A percentile compares a stretch with the other conserved stretches of the same genome.
These are phyloP conservation scores for Amylostereum areolatum DNA, from an alignment of 1,284 basidiomycete genomes.

Conservation along the genomic window DNA sequence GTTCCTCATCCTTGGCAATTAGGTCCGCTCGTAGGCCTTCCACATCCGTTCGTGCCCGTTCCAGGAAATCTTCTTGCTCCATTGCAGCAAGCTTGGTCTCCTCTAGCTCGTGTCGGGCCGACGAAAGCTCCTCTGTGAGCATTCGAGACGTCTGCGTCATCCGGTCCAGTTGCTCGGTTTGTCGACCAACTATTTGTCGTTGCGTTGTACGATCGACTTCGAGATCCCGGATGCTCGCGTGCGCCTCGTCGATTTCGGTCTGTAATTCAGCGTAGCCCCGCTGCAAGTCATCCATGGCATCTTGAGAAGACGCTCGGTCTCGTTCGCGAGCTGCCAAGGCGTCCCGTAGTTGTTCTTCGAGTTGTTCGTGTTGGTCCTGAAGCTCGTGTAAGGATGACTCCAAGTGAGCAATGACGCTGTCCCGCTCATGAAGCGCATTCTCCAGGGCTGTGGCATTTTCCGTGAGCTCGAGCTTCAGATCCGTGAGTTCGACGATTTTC, in stretches of 20 bases:
- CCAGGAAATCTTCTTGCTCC: constrained; percentile 58
- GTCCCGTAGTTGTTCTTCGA: constrained; percentile 37
- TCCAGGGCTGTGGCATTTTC: constrained; percentile 57
- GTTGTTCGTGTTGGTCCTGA: constrained; percentile 41
- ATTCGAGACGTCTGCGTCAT: constrained; percentile 36
- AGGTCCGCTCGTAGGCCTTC: constrained; percentile 59
- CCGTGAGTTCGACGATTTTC: constrained; percentile 74
- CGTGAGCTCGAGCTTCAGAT: constrained; percentile 57
- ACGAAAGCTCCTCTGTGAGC: constrained; percentile 45
- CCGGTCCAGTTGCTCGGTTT: constrained; percentile 46
- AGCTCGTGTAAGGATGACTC: constrained; percentile 52
- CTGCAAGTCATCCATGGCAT: constrained; percentile 52
- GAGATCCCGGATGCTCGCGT: constrained; percentile 43
- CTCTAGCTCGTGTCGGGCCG: constrained; percentile 43
- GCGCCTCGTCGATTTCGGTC: constrained; percentile 49
- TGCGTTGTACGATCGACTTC: constrained; percentile 53
- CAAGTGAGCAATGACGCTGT: constrained; percentile 53
- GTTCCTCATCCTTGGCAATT: constrained; percentile 54
- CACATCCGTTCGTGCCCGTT: constrained; percentile 58
- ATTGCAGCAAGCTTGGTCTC: constrained; percentile 42
- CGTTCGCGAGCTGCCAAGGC: constrained; percentile 39
- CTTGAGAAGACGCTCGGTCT: constrained; percentile 41
- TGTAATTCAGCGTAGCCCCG: constrained; percentile 57
- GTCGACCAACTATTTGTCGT: constrained; percentile 46
- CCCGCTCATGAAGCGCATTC: constrained; percentile 46